These are phyloP conservation scores for Massarina eburnea DNA, from an alignment of 2,329 filamentous ascomycete species.

Conservation along the genomic window DNA sequence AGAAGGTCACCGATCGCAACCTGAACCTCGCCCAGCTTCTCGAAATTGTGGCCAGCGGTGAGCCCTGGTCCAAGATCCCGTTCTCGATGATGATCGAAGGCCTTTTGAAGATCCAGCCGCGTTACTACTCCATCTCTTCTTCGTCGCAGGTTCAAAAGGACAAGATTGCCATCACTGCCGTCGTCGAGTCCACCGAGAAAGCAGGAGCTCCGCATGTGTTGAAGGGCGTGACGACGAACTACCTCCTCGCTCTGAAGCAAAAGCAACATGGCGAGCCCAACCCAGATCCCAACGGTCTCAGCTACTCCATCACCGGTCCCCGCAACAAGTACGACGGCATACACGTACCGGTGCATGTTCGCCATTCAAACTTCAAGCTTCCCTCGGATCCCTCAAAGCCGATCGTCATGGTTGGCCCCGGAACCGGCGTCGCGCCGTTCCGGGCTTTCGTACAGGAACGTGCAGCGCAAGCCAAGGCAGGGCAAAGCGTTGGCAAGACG, in stretches of 20 bases:
- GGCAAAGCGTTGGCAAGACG: constrained; percentile 81
- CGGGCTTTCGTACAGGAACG: constrained; percentile 93
- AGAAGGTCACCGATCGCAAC: constrained; percentile 77
- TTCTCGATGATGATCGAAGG: constrained; percentile 96
- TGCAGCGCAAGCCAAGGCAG: constrained; percentile 76
- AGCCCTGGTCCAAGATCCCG: constrained; percentile 81
- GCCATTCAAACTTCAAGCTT: constrained; percentile 98
- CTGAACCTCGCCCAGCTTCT: constrained; percentile 90
- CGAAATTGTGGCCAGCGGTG: constrained; percentile 68
- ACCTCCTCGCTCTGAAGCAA: constrained; percentile 89
- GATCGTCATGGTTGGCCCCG: constrained; percentile 93
- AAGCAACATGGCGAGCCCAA: constrained; percentile 89
- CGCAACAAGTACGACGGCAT: constrained; percentile 97
- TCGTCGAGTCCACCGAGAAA: constrained; percentile 82
- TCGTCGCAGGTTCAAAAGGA: constrained; percentile 92
- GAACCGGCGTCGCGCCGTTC: constrained; percentile 96
- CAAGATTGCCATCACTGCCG: constrained; percentile 91
- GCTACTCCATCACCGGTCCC: constrained; percentile 84
- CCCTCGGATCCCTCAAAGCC: constrained; percentile 93
- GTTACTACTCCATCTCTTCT: constrained; percentile 99
- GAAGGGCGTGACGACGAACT: constrained; percentile 96
- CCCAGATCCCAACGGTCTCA: constrained; percentile 79
- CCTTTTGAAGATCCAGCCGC: constrained; percentile 90
- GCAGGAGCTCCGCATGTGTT: constrained; percentile 77
- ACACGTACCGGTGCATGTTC: constrained; percentile 91